phyloP scores from a whole-genome alignment of 2,329 filamentous ascomycete genomes.

The Apiospora sp. region DNA sequence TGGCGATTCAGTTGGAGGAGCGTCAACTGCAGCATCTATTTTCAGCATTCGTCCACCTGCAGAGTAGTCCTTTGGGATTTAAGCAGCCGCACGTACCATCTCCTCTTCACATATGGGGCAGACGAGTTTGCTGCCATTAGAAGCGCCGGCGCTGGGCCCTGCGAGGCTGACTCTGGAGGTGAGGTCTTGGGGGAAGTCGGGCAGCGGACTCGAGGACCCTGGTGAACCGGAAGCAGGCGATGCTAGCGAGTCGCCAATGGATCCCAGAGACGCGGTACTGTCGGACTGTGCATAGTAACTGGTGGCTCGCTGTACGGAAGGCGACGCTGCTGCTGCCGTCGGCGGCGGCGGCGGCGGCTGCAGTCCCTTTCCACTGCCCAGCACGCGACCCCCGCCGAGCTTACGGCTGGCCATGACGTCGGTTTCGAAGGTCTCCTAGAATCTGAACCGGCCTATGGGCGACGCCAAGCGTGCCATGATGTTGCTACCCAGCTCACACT shows the following conservation, averaged over 20 bases:
- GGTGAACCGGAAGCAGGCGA: slow-evolving; percentile 55
- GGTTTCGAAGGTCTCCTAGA: slow-evolving; percentile 26
- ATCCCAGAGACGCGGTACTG: slow-evolving; percentile 81
- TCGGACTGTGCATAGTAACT: slow-evolving; percentile 65
- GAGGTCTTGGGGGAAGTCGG: slow-evolving; percentile 79
- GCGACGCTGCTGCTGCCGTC: slow-evolving; percentile 39
- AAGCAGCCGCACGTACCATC: slow-evolving; percentile 70
- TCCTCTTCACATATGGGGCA: slow-evolving; percentile 99
- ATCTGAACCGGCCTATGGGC: slow-evolving; percentile 1
- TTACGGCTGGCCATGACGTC: slow-evolving; percentile 80
- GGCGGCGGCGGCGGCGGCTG: slow-evolving; percentile 69
- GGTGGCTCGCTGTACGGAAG: slow-evolving; percentile 52
- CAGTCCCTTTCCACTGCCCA: slow-evolving; percentile 86
- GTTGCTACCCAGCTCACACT: not conserved
- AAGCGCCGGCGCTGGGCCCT: slow-evolving; percentile 60
- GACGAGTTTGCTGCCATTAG: slow-evolving; percentile 72
- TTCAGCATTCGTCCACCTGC: slow-evolving; percentile 31
- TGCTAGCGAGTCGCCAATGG: slow-evolving; percentile 67
- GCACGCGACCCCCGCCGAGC: slow-evolving; percentile 89
- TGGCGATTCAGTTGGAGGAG: slow-evolving; percentile 88
- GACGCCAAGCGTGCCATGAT: slow-evolving; percentile 19
- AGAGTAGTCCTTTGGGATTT: not conserved
- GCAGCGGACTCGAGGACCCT: slow-evolving; percentile 63
- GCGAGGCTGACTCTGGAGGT: slow-evolving; percentile 79
- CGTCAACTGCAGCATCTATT: slow-evolving; percentile 70